A percentile compares a stretch with the other conserved stretches of the same genome.
phyloP scores from a whole-genome alignment of 108 stramenopile genomes.

The Skeletonema grethae region DNA sequence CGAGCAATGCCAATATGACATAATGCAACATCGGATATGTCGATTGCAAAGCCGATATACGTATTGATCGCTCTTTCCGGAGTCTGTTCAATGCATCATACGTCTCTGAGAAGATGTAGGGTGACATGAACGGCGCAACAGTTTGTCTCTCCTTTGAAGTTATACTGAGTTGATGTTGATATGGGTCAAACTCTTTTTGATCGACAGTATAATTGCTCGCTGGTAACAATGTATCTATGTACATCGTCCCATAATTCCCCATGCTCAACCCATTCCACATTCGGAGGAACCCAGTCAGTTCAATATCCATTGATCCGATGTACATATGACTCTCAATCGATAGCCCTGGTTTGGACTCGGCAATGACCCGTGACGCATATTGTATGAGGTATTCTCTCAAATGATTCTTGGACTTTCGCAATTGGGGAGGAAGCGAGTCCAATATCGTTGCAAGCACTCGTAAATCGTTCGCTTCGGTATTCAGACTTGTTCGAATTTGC shows the following conservation, averaged over 20 bases:
- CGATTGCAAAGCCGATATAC: constrained; percentile 54
- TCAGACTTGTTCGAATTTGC: constrained; percentile 61
- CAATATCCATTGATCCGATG: constrained; percentile 55
- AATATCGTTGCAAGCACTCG: constrained; percentile 54
- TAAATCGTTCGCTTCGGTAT: constrained; percentile 71
- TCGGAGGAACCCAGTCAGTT: constrained; percentile 63
- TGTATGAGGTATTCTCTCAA: constrained; percentile 58
- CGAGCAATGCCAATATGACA: constrained; percentile 51
- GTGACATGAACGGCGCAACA: constrained; percentile 28
- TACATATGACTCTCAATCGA: constrained; percentile 35
- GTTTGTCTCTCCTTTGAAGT: constrained; percentile 23
- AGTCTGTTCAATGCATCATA: constrained; percentile 52
- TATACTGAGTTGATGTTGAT: constrained; percentile 26
- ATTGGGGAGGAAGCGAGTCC: constrained; percentile 47
- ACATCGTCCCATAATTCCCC: constrained; percentile 31
- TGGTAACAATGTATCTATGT: constrained; percentile 35
- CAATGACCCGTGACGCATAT: constrained; percentile 62
- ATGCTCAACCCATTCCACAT: constrained; percentile 46
- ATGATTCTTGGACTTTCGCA: constrained; percentile 21
- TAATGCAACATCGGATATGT: constrained; percentile 57
- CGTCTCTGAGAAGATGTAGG: constrained; percentile 39
- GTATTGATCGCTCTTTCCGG: constrained; percentile 52
- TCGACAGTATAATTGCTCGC: constrained; percentile 30
- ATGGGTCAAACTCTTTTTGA: constrained; percentile 11
- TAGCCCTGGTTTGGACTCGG: constrained; percentile 56